These are phyloP conservation scores for Diplotaxis tenuifolia DNA, from an alignment of 345 rosid species.

Conservation along the genomic window DNA sequence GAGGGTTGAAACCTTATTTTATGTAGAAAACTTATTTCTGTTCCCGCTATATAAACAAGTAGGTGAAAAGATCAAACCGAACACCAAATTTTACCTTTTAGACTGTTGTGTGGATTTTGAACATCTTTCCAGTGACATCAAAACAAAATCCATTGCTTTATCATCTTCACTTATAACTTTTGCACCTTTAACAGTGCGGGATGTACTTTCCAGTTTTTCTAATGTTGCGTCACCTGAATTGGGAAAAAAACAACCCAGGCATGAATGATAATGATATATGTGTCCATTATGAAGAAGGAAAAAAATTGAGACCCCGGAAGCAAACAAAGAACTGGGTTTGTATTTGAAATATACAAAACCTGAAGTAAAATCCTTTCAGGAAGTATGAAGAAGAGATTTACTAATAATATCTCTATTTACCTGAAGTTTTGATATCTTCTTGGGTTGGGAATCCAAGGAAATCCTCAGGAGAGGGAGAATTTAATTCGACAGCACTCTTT, in stretches of 20 bases:
- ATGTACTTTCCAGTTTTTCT: constrained; percentile 76
- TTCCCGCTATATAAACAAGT: background rate
- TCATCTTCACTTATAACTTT: constrained; percentile 69
- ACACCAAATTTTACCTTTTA: constrained; percentile 50
- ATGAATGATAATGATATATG: constrained; percentile 1
- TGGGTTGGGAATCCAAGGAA: constrained; percentile 74
- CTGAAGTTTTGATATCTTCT: constrained; percentile 55
- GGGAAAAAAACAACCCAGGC: constrained; percentile 8
- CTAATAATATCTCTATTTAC: constrained; percentile 37
- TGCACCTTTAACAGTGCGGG: constrained; percentile 89
- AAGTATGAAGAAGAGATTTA: background rate
- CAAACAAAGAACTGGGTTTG: background rate
- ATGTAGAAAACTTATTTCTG: background rate
- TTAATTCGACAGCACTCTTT: constrained; percentile 42
- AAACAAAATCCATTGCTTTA: constrained; percentile 55
- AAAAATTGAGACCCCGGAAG: too few species aligned
- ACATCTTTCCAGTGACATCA: constrained; percentile 67
- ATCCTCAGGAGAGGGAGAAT: constrained; percentile 53
- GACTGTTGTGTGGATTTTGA: constrained; percentile 57
- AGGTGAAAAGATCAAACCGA: too few species aligned
- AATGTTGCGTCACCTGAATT: constrained; percentile 58
- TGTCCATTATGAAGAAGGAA: background rate
- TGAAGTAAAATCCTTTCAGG: background rate
- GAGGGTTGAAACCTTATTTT: background rate
- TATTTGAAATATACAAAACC: too few species aligned